These are phyloP conservation scores for Phytophthora rubi DNA, from an alignment of 352 stramenopile genomes.

Conservation along the genomic window DNA sequence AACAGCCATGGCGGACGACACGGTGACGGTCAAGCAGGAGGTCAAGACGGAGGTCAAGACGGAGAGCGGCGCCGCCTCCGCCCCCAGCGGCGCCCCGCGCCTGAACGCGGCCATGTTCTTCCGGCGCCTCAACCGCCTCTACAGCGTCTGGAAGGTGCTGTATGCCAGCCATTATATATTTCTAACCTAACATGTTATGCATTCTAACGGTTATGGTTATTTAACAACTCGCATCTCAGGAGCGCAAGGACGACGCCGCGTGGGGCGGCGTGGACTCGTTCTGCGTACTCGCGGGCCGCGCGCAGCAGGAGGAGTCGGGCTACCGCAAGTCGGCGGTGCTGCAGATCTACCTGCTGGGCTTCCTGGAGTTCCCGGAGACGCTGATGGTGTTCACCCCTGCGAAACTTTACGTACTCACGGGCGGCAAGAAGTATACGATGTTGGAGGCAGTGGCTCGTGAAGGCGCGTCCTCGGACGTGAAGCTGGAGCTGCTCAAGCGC, in stretches of 20 bases:
- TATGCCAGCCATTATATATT: not conserved
- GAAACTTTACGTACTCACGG: constrained; percentile 88
- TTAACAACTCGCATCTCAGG: constrained; percentile 7
- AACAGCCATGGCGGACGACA: constrained; percentile 38
- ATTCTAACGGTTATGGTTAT: constrained; percentile 6
- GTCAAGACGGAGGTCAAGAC: constrained; percentile 42
- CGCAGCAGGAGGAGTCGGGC: constrained; percentile 84
- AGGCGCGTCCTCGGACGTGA: constrained; percentile 59
- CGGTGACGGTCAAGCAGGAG: constrained; percentile 44
- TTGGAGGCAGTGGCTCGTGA: constrained; percentile 75
- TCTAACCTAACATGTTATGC: not conserved
- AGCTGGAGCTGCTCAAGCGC: constrained; percentile 86
- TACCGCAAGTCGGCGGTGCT: constrained; percentile 91
- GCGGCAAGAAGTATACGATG: constrained; percentile 91
- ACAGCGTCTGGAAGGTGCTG: constrained; percentile 66
- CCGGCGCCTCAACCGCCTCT: constrained; percentile 78
- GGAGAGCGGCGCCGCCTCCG: constrained; percentile 28
- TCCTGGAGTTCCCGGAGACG: constrained; percentile 93
- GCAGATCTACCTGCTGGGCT: constrained; percentile 92
- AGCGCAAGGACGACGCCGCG: constrained; percentile 47
- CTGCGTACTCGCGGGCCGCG: constrained; percentile 82
- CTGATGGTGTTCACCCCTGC: constrained; percentile 90
- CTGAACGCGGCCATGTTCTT: constrained; percentile 82
- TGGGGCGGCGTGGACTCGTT: constrained; percentile 80
- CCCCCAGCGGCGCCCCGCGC: constrained; percentile 25